Conservation (phyloP, 129 eudicot genomes). For the Saussurea involucrata region DNA sequence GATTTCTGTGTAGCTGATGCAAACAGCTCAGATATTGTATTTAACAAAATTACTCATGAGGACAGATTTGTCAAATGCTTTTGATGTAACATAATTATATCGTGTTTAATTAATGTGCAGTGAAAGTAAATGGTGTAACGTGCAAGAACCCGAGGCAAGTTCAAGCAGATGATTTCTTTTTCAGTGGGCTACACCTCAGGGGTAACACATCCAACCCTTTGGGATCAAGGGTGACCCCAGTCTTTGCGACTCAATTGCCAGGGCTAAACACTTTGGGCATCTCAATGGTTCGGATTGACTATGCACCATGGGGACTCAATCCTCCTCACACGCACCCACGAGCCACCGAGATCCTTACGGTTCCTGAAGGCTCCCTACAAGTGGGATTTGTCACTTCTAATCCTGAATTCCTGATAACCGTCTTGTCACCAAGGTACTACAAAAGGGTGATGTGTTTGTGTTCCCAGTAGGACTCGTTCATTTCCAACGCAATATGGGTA, state of each 20-base stretch:
- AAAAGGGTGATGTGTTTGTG: slow-evolving; percentile 30
- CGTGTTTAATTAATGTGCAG: slow-evolving; percentile 7
- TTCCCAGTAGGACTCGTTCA: slow-evolving; percentile 28
- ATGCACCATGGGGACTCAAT: slow-evolving; percentile 40
- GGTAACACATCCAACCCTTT: slow-evolving; percentile 42
- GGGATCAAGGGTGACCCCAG: slow-evolving; percentile 44
- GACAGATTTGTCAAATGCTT: too few relatives aligned
- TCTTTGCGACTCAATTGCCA: slow-evolving; percentile 26
- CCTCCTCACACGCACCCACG: slow-evolving; percentile 45
- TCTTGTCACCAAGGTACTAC: not conserved
- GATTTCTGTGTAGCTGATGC: slow-evolving; percentile 47
- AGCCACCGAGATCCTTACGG: slow-evolving; percentile 40
- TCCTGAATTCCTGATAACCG: slow-evolving; percentile 17
- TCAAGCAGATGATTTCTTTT: slow-evolving; percentile 36
- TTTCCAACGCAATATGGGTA: slow-evolving; percentile 19
- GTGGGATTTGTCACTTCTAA: slow-evolving; percentile 45
- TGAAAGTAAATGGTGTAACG: slow-evolving; percentile 32
- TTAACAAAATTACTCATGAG: not conserved
- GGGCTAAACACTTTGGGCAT: slow-evolving; percentile 49
- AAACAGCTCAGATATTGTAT: slow-evolving; percentile 26
- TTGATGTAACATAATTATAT: not conserved
- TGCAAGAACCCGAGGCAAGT: slow-evolving; percentile 37
- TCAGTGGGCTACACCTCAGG: slow-evolving; percentile 33
- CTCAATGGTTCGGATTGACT: slow-evolving; percentile 41
- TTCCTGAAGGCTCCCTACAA: slow-evolving; percentile 35